A percentile compares a stretch with the other conserved stretches of the same genome.
These are phyloP conservation scores for Paxillus ammoniavirescens DNA, from an alignment of 768 basidiomycete species.

Conservation along the genomic window DNA sequence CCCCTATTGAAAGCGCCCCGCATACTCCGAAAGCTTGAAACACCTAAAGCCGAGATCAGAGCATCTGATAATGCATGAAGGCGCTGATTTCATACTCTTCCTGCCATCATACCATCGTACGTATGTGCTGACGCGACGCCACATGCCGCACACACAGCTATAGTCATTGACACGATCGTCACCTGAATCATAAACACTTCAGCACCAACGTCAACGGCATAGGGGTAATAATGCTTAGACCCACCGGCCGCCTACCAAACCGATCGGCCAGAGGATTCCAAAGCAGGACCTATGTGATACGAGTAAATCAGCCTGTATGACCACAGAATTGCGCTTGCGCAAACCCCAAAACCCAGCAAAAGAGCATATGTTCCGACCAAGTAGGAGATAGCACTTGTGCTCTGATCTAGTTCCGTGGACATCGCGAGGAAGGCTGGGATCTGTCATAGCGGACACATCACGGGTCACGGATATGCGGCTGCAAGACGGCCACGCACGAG, in stretches of 20 bases:
- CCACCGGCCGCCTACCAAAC: not conserved
- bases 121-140: not conserved
- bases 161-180: not conserved
- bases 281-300: not conserved
- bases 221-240: not conserved
- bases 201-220: not conserved
- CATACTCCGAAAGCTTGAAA: not conserved
- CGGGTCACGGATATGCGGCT: not conserved
- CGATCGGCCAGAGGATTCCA: not conserved
- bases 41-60: not conserved
- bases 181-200: not conserved
- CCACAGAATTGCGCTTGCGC: not conserved
- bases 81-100: not conserved
- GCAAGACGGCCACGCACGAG: not conserved
- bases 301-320: constrained; percentile 2
- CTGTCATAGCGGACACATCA: not conserved
- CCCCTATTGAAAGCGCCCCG: not conserved
- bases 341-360: not conserved
- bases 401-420: constrained; percentile 6
- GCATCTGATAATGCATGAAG: not conserved
- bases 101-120: not conserved
- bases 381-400: not conserved
- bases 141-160: constrained; percentile 1
- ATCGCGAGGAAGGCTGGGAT: not conserved
- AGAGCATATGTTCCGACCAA: not conserved